A percentile compares a stretch with the other conserved stretches of the same genome.
Evolutionary conservation across 306 rosid genomes (phyloP).

Genomic region (Canavalia ensiformis): DNA sequence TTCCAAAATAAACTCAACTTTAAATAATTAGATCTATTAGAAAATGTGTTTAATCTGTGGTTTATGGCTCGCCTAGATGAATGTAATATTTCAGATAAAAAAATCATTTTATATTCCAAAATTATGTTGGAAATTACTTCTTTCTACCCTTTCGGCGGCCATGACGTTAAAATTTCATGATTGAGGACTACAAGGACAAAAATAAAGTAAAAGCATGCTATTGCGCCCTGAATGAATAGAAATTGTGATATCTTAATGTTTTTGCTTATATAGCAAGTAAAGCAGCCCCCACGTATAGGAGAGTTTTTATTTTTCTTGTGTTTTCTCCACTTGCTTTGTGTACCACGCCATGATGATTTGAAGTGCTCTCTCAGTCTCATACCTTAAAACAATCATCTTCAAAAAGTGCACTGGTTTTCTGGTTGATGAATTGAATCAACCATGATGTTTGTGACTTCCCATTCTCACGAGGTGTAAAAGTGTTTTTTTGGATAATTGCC

Average conservation of each 20-base stretch:
- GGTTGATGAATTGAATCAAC: not conserved
- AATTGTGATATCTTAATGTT: constrained; percentile 11
- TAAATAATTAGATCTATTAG: no score
- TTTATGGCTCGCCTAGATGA: no score
- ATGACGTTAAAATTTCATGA: not conserved
- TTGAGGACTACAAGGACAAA: constrained; percentile 15
- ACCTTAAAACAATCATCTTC: not conserved
- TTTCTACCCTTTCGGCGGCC: not conserved
- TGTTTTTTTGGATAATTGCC: not conserved
- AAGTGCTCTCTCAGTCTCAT: constrained; percentile 6
- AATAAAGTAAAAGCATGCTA: not conserved
- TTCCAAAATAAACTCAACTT: no score
- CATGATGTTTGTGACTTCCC: not conserved
- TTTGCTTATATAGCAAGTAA: constrained; percentile 2
- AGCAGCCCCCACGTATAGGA: not conserved
- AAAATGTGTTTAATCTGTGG: no score
- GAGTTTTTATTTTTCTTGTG: not conserved
- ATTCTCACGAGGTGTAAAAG: not conserved
- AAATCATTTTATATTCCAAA: no score
- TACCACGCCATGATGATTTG: constrained; percentile 1
- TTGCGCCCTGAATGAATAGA: not conserved
- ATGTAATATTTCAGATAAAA: no score
- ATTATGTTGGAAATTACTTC: no score
- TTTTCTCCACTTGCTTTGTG: constrained; percentile 15
- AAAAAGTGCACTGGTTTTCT: constrained; percentile 1